Base-by-base conservation (phyloP, 2,329 filamentous ascomycete species). In the Apiospora hydei region DNA sequence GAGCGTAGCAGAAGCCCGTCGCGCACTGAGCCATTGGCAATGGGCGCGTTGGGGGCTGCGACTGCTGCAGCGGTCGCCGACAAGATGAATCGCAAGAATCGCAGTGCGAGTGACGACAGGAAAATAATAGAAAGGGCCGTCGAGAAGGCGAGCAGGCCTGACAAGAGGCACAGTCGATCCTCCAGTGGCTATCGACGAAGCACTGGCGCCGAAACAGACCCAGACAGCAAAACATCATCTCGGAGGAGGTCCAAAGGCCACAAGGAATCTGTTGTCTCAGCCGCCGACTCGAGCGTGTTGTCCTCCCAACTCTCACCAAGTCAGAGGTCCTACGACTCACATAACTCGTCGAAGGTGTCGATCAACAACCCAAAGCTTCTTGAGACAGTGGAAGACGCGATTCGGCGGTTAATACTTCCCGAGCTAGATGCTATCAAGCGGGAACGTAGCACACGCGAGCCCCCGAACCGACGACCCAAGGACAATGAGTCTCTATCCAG, bases 321-420 rank as follows among this genome's bases (percentile, higher is more conserved):
- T 78, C 88, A 90, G 75, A 86, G 87, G 66, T 90, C 88, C 0
- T 81, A 86, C 72, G 88, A 89, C 75, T 85, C 87, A 73, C 85
- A 88, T 78, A 88, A 88, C 34, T 90, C 88, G 41, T 85, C 84
- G 30, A 82, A 84, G 34, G 94, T 94, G 3, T 96, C 94, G 0
- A 94, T 97, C 80, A 97, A 97, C 83, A 98, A 98, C 78, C 95
- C 95, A 0, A 96, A 94, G 79, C 85, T 98, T 1, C 88, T 98
- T 2, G 94, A 96, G 78, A 96, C 95, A 0, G 95, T 98, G 3
- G 95, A 98, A 83, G 95, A 98, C 83, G 95, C 95, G 18, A 97
- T 98, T 78, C 92, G 94, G 74, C 90, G 95, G 68, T 87, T 98
- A 69, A 97, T 98, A 70, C 84, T 99, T 3, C 96, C 96, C 0